Base-by-base conservation (phyloP, 2,329 filamentous ascomycete species). In the Alternaria sp. region DNA sequence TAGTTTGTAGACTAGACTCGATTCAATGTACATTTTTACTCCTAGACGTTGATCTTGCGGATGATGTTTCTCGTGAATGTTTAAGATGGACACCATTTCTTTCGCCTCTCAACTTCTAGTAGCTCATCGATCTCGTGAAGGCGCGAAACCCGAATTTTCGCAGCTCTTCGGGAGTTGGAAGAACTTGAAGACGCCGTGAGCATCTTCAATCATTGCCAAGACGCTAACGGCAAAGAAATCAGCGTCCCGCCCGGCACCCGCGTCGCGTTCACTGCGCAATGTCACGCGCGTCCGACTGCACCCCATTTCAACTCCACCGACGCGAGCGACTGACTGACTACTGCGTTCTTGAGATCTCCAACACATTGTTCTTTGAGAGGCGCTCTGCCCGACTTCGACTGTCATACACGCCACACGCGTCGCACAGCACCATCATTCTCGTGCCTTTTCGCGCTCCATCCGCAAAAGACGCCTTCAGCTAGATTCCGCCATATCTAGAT, bases 11-110 rank as follows among this genome's bases (percentile, higher is more conserved):
- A 55, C 10, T 55, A 44, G 23, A 28, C 28, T n/a, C n/a, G 26
- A 15, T 37, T 49, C n/a, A 25, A 53, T 53, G 20, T 53, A 53
- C 14, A 23, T 53, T 14, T 26, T 41, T 53, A 9, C 30, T n/a
- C 49, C 3, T 6, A 25, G 3, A 7, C 0, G 0, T 9, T 12
- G 14, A 6, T 41, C 20, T 3, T 0, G 2, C 12, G 0, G 9
- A 6, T 41, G 14, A 5, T n/a, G 8, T 3, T 37, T 0, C 7
- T 12, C 3, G 14, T 37, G 18, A 37, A 21, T 3, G 15, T 41
- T n/a, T 2, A n/a, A 41, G 33, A 15, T 41, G 0, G 7, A 41
- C 15, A 41, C 8, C 33, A 37, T 3, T 5, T 3, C 4, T 30
- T 30, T 10, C 9, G 28, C 28, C 10, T 30, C 28, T 8, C 25